These are phyloP conservation scores for Sclerotinia spermophila DNA, from an alignment of 2,329 filamentous ascomycete species.

Conservation along the genomic window DNA sequence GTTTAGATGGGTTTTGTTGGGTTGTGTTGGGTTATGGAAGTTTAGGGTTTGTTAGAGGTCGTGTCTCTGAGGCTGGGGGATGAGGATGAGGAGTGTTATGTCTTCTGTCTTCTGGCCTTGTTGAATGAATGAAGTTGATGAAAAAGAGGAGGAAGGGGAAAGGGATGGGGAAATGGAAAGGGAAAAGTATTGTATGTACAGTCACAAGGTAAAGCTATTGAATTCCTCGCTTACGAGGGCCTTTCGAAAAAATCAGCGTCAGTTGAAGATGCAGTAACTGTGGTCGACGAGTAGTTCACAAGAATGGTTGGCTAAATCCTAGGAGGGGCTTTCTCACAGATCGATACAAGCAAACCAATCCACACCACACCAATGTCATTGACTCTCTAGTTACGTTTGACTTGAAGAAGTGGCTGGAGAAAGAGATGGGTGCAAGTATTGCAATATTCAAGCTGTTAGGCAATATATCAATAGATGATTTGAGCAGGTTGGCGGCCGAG, in stretches of 20 bases:
- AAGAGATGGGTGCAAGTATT: background rate
- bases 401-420: background rate
- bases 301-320: background rate
- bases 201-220: background rate
- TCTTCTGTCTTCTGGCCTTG: background rate
- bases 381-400: background rate
- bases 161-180: too few species aligned
- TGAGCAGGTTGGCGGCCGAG: background rate
- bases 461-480: background rate
- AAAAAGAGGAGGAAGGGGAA: too few species aligned
- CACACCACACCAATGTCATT: background rate
- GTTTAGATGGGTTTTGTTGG: too few species aligned
- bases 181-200: too few species aligned
- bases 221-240: background rate
- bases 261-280: background rate
- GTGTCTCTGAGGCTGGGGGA: too few species aligned
- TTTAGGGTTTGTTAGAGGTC: too few species aligned
- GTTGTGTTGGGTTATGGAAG: too few species aligned
- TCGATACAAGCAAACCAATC: background rate
- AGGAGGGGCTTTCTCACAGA: background rate
- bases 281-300: background rate
- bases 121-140: too few species aligned
- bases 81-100: too few species aligned
- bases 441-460: background rate
- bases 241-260: background rate